phyloP scores from a whole-genome alignment of 148 eudicot species.

The Rhododendron ovatum region DNA sequence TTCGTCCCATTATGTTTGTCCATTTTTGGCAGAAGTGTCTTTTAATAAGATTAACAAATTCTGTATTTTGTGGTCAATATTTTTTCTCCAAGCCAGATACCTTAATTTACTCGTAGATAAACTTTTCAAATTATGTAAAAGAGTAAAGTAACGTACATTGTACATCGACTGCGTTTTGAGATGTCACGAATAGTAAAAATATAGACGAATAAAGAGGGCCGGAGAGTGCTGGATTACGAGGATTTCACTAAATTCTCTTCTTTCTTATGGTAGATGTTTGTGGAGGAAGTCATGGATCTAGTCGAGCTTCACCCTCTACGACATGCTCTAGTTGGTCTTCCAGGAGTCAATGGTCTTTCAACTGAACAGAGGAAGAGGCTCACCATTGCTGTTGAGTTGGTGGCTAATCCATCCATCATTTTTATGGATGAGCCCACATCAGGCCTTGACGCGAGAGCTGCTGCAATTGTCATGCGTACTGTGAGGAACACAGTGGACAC shows the following conservation, averaged over 20 bases:
- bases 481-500: slow-evolving; percentile 3
- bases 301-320: slow-evolving; percentile 34
- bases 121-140: neutral
- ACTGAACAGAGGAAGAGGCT: slow-evolving; percentile 43
- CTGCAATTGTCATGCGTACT: slow-evolving; percentile 14
- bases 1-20: neutral
- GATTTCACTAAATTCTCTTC: slow-evolving; percentile 18
- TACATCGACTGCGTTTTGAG: neutral
- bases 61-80: neutral
- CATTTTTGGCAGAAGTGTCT: neutral
- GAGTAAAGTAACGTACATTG: neutral
- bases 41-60: neutral
- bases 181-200: neutral
- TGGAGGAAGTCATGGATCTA: slow-evolving; percentile 35
- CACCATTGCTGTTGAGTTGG: slow-evolving; percentile 39
- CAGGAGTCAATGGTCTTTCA: slow-evolving; percentile 41
- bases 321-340: slow-evolving; percentile 36
- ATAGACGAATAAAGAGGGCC: neutral
- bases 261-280: slow-evolving; percentile 21
- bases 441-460: slow-evolving; percentile 36
- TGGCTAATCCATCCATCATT: slow-evolving; percentile 13
- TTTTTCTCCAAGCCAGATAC: neutral
- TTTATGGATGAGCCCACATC: slow-evolving; percentile 37
- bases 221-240: neutral
- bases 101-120: neutral